Evolutionary conservation across 129 eudicot genomes (phyloP), one percentile per base, ranked within the genome.

Genomic region (Pulicaria dysenterica): DNA sequence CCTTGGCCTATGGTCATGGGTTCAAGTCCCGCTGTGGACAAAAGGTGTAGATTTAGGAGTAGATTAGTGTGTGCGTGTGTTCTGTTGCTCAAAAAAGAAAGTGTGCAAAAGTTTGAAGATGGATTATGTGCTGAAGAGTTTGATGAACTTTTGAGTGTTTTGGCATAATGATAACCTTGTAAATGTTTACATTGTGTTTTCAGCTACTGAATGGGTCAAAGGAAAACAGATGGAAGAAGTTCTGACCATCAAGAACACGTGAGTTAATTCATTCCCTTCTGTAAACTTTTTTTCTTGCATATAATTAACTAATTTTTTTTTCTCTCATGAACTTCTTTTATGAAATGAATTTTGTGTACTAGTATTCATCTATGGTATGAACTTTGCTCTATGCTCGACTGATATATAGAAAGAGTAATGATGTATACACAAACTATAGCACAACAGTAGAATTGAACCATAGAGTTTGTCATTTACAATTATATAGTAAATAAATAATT

Each of bases 141-240:
- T 64, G 47, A 54, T 74, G 5, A 42, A 0, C 64, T 75, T 45
- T 34, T 67, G 40, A 17, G 19, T 45, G 4, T 65, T 15, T 65
- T 55, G 58, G 67, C 49, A 15, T 24, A 41, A 42, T 59, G 51
- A 12, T 54, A 66, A 4, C n/a, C 14, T 40, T 67, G 31, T 67
- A 57, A 54, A 7, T 70, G 58, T 41, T 63, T 10, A 9, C 17
- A 40, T 70, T 85, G 51, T 49, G 36, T 64, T 80, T 80, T 66
- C 93, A 94, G 97, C 97, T 76, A 94, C 98, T 34, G 98, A 94
- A 77, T 94, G 97, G 98, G 98, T 94, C 81, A 94, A 94, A 77
- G 98, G 98, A 40, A 94, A 80, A 46, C 88, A 85, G 77, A 94
- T 84, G 93, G 97, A 94, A 81, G 98, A 94, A 60, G 98, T 85